Evolutionary conservation across 164 flowering plant species (phyloP), one percentile per base, ranked within the genome.

Genomic region (Aristolochia fimbriata): DNA sequence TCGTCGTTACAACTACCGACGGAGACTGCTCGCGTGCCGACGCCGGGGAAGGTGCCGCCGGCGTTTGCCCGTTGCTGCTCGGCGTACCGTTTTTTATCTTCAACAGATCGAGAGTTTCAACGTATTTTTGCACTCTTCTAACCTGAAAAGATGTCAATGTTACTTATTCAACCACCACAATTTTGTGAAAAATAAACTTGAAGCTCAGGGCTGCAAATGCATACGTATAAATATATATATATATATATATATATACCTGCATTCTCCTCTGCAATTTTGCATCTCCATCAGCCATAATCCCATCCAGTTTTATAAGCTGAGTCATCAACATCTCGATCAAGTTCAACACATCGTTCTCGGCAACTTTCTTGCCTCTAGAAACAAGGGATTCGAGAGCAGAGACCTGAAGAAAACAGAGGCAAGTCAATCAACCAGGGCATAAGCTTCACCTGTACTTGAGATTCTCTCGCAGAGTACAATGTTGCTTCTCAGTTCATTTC

Each of bases 261-360:
- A 88, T 76, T 83, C 81, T 88, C 69, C 96, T 81, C 79, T 88
- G 96, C 72, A 81, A 63, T 67, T 85, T 86, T 12, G 73, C 88
- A 68, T 88, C 97, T 20, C 96, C 96, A 43, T 90, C 96, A 0
- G 78, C 94, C 49, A 75, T 62, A 20, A 93, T 78, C 0, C 82
- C 83, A 64, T 93, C 99, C 71, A 93, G 68, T 61, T 86, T 93
- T 20, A 93, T 75, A 72, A 91, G 62, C 54, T 93, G 88, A 60
- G 76, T 83, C 99, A 93, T 93, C 77, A 93, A 68, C 59, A 80
- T 53, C 76, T 93, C 99, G 17, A 75, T 93, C 73, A 83, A 51
- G 70, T 66, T 79, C 65, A 81, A 61, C 19, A 90, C 77, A 41
- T 79, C 76, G 25, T 70, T 80, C 59, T 90, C 97, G 4, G 76